Base-by-base conservation (phyloP, 2,329 filamentous ascomycete species). In the Akanthomyces muscarius region DNA sequence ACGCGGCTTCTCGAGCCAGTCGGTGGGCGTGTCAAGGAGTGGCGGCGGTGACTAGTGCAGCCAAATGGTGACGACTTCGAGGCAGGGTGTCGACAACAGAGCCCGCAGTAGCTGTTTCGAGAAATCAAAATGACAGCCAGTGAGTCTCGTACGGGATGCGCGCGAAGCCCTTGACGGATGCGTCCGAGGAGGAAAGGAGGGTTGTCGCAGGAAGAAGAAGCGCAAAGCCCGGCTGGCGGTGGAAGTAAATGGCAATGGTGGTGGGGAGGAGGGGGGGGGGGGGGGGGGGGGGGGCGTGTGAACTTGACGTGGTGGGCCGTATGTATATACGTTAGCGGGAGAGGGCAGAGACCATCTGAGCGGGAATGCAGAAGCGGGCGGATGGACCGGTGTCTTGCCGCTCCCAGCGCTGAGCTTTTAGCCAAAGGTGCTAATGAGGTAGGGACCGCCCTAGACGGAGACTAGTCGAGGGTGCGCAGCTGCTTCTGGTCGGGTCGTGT, bases 301-400 rank as follows among this genome's bases (percentile, higher is more conserved):
- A 42, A 51, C 28, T 53, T 23, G 52, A 57, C 36, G 36, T 53
- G 60, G 50, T 45, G 48, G 55, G 50, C 57, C 62, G 65, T 61
- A 67, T 62, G 63, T 64, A 47, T 63, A 56, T 60, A 55, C 62
- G 47, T 55, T 60, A 61, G 62, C 65, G 68, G 66, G 69, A 67
- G 63, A 70, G 70, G 68, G 70, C 69, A 70, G 69, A 67, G 68
- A 67, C 69, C 68, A 71, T 60, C 55, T 54, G 66, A 69, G 67
- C 72, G 73, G 73, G 73, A 75, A 74, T 72, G 73, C 69, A 72
- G 71, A 70, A 70, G 66, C 67, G 71, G 73, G 69, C 72, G 72
- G 73, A 72, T 74, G 70, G 73, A 65, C 72, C 72, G 72, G 72
- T 73, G 73, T 74, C 73, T 73, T 72, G 73, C 71, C 73, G 72